Percentiles rank a stretch among this genome's conserved stretches.
Conservation (phyloP, 2,329 filamentous ascomycete species). For the Paraphaeosphaeria sporulosa region DNA sequence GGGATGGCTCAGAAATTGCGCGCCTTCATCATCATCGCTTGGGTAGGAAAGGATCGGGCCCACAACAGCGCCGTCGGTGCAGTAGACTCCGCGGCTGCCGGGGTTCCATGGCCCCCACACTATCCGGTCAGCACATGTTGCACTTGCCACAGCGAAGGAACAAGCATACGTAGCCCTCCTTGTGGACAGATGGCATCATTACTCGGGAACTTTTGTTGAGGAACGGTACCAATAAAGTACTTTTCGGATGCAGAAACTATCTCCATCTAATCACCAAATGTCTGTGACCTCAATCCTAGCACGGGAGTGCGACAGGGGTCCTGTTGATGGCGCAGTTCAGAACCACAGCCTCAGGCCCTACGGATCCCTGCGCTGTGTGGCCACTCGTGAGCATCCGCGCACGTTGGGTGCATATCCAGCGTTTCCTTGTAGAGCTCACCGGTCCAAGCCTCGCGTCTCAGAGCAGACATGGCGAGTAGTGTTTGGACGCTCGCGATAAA, state of each 20-base stretch:
- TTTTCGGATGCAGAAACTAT: too few relatives aligned
- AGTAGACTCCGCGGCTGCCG: slow-evolving; percentile 6
- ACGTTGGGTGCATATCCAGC: slow-evolving; percentile 13
- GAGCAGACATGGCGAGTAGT: slow-evolving; percentile 17
- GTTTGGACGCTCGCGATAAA: slow-evolving; percentile 12
- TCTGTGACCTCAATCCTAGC: neutral
- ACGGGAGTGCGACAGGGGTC: neutral
- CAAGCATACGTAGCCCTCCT: slow-evolving; percentile 10
- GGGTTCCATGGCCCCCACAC: slow-evolving; percentile 16
- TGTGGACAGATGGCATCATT: slow-evolving; percentile 1
- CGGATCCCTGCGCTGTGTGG: slow-evolving; percentile 6
- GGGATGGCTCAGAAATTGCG: slow-evolving; percentile 5
- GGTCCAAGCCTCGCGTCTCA: slow-evolving; percentile 22
- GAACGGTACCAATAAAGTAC: neutral
- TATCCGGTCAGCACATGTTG: slow-evolving; percentile 21
- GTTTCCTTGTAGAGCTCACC: slow-evolving; percentile 19
- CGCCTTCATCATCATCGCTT: slow-evolving; percentile 14
- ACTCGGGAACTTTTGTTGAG: neutral
- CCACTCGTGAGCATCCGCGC: slow-evolving; percentile 10
- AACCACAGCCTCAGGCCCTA: slow-evolving; percentile 17
- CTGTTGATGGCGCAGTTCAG: slow-evolving; percentile 10
- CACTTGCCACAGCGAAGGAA: slow-evolving; percentile 19
- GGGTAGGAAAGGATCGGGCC: slow-evolving; percentile 6
- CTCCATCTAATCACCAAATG: neutral
- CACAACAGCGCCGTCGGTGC: slow-evolving; percentile 9